These are phyloP conservation scores for Venturia asperata DNA, from an alignment of 2,329 filamentous ascomycete species.

Conservation along the genomic window DNA sequence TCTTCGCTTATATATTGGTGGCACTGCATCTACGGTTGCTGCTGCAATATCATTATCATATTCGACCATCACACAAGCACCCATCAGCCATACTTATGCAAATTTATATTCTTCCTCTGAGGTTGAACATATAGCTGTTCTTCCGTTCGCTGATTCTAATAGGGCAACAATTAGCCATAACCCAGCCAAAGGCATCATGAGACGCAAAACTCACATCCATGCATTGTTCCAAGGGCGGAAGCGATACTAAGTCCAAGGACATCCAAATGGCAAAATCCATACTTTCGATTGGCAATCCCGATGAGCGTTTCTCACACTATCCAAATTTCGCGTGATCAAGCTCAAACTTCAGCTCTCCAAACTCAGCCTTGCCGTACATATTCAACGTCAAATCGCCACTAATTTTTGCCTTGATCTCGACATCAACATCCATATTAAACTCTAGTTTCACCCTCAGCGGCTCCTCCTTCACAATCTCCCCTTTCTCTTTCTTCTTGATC, in stretches of 20 bases:
- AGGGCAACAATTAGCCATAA: not conserved
- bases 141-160: too few species aligned
- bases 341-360: slow-evolving; percentile 3
- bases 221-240: too few species aligned
- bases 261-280: not conserved
- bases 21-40: too few species aligned
- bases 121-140: too few species aligned
- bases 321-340: slow-evolving; percentile 11
- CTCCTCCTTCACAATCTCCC: slow-evolving; percentile 32
- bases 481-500: slow-evolving; percentile 17
- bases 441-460: slow-evolving; percentile 52
- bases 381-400: slow-evolving; percentile 54
- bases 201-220: too few species aligned
- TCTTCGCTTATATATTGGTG: too few species aligned
- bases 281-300: not conserved
- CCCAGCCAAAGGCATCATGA: too few species aligned
- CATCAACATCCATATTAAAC: slow-evolving; percentile 56
- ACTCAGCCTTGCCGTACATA: slow-evolving; percentile 11
- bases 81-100: too few species aligned
- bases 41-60: too few species aligned
- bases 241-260: too few species aligned
- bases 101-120: too few species aligned
- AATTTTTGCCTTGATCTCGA: slow-evolving; percentile 58
- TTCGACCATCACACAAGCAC: too few species aligned
- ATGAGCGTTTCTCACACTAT: not conserved